phyloP scores from a whole-genome alignment of 345 rosid genomes.

The Hirschfeldia incana region DNA sequence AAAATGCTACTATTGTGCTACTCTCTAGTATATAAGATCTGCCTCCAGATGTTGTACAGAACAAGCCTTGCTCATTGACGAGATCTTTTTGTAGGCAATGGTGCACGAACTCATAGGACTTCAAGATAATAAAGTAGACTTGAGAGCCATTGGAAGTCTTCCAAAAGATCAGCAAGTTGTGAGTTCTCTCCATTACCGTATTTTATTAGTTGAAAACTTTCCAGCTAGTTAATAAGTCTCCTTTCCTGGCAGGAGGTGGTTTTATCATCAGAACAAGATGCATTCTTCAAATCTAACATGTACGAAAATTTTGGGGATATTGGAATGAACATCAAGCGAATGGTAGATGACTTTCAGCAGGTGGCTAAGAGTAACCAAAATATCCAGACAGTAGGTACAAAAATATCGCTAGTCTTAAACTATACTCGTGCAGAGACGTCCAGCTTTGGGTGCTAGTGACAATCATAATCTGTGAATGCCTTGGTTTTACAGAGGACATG shows the following conservation, averaged over 20 bases:
- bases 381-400: conserved; percentile 89
- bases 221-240: conserved; percentile 21
- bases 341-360: conserved; percentile 99
- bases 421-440: not conserved
- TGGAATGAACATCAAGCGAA: conserved; percentile 91
- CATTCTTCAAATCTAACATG: conserved; percentile 86
- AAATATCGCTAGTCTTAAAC: conserved; percentile 24
- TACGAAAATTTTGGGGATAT: conserved; percentile 97
- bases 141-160: conserved; percentile 62
- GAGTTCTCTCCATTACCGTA: conserved; percentile 7
- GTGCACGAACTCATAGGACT: conserved; percentile 91
- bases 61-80: conserved; percentile 26
- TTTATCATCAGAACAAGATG: conserved; percentile 92
- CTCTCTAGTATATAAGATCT: conserved; percentile 22
- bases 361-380: conserved; percentile 94
- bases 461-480: conserved; percentile 23
- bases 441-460: conserved; percentile 6
- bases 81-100: conserved; percentile 70
- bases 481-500: conserved; percentile 84
- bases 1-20: not conserved
- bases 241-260: conserved; percentile 74
- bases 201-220: conserved; percentile 9
- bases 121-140: conserved; percentile 92
- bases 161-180: conserved; percentile 87
- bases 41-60: conserved; percentile 17